Percentiles rank a stretch among this genome's conserved stretches.
Evolutionary conservation across 1,284 basidiomycete species (phyloP).

Genomic region (Pseudozyma thailandica): DNA sequence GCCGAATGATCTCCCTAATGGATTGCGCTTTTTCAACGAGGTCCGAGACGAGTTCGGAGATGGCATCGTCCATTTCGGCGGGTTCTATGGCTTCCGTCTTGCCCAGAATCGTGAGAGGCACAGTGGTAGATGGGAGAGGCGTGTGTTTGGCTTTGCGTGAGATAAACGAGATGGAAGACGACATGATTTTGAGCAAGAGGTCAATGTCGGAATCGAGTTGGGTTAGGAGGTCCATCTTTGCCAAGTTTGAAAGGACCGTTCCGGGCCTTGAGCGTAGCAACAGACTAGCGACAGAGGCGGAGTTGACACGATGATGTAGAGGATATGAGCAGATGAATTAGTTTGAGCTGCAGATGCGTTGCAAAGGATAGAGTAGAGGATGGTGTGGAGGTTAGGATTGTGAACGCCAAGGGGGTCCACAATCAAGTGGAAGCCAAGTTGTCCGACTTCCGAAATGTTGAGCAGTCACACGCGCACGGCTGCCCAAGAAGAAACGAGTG

Average conservation of each 20-base stretch:
- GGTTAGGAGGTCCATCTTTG: slow-evolving; percentile 49
- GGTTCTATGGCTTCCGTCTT: slow-evolving; percentile 45
- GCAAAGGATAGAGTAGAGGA: no score
- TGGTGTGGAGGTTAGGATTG: no score
- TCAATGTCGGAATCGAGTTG: slow-evolving; percentile 53
- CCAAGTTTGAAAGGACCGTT: not conserved
- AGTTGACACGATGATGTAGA: no score
- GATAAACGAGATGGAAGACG: slow-evolving; percentile 52
- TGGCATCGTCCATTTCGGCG: slow-evolving; percentile 31
- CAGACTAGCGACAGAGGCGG: no score
- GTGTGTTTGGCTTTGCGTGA: slow-evolving; percentile 54
- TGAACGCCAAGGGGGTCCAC: no score
- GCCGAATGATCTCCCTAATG: slow-evolving; percentile 39
- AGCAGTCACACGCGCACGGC: no score
- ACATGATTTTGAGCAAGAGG: slow-evolving; percentile 58
- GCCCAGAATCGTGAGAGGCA: slow-evolving; percentile 51
- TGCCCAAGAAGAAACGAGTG: no score
- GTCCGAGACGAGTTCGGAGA: slow-evolving; percentile 49
- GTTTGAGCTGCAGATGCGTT: no score
- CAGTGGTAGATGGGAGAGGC: slow-evolving; percentile 24
- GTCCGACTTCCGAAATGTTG: no score
- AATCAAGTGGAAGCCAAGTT: no score
- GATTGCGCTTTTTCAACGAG: slow-evolving; percentile 43
- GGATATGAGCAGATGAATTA: no score
- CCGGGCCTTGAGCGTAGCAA: no score